A percentile compares a stretch with the other conserved stretches of the same genome.
phyloP scores from a whole-genome alignment of 306 rosid genomes.

The Boehmeria nivea region DNA sequence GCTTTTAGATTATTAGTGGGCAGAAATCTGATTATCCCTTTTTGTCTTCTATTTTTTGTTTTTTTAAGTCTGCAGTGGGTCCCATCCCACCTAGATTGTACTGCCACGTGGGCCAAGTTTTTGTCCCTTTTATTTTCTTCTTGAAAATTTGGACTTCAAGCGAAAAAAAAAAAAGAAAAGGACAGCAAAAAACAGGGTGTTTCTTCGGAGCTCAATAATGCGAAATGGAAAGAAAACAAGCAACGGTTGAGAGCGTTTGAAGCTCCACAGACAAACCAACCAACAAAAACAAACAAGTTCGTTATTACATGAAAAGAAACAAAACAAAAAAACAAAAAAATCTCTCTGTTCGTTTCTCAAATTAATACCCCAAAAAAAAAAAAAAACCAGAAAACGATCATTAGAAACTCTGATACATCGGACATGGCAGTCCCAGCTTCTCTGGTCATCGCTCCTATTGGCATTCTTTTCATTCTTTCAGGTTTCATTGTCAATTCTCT shows the following conservation, averaged over 20 bases:
- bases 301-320: too few species aligned
- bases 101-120: too few species aligned
- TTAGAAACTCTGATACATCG: background rate
- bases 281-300: too few species aligned
- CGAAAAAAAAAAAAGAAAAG: background rate
- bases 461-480: constrained; percentile 63
- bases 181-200: background rate
- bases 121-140: too few species aligned
- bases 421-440: constrained; percentile 73
- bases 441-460: constrained; percentile 57
- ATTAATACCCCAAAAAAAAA: too few species aligned
- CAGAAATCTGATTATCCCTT: too few species aligned
- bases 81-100: too few species aligned
- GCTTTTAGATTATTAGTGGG: too few species aligned
- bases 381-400: too few species aligned
- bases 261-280: background rate
- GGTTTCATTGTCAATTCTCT: constrained; percentile 64
- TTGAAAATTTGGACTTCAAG: too few species aligned
- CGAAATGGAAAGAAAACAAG: background rate
- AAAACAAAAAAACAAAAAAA: background rate
- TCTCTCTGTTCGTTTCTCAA: background rate
- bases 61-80: too few species aligned
- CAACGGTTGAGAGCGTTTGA: constrained; percentile 11
- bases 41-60: too few species aligned
- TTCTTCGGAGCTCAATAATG: background rate